Evolutionary conservation across 306 rosid genomes (phyloP).

Genomic region (Glycine tomentella): DNA sequence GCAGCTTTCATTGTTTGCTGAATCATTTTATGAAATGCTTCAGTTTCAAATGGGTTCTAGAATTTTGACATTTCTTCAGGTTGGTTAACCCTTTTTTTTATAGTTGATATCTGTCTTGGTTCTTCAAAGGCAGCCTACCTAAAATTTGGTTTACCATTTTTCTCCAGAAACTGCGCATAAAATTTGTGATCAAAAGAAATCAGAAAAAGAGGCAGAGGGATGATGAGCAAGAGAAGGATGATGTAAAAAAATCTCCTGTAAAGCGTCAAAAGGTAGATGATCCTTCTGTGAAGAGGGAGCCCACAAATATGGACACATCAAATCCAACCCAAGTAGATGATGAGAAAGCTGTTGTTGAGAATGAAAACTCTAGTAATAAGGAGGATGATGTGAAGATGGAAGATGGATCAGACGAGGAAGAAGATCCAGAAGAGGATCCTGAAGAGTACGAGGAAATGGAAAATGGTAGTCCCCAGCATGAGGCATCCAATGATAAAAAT

Average conservation of each 20-base stretch:
- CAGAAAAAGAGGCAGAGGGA: constrained; percentile 89
- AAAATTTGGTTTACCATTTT: not conserved
- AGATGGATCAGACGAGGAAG: constrained; percentile 74
- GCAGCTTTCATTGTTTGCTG: constrained; percentile 95
- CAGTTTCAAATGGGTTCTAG: constrained; percentile 95
- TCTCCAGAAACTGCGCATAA: constrained; percentile 72
- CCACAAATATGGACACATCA: constrained; percentile 52
- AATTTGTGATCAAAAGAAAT: constrained; percentile 73
- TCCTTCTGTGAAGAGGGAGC: constrained; percentile 59
- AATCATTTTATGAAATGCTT: constrained; percentile 95
- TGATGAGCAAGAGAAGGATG: constrained; percentile 61
- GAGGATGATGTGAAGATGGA: constrained; percentile 70
- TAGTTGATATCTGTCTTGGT: constrained; percentile 38
- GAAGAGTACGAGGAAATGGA: constrained; percentile 88
- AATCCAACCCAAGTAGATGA: constrained; percentile 52
- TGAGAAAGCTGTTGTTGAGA: constrained; percentile 53
- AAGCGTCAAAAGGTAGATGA: constrained; percentile 74
- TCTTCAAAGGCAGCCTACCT: constrained; percentile 27
- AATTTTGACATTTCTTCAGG: constrained; percentile 90
- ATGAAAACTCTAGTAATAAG: constrained; percentile 51
- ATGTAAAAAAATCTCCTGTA: constrained; percentile 45
- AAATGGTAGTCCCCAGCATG: constrained; percentile 57
- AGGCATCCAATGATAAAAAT: constrained; percentile 56
- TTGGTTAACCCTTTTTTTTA: constrained; percentile 46
- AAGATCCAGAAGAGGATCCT: constrained; percentile 88